These are phyloP conservation scores for Eucalyptus sideroxylon DNA, from an alignment of 345 rosid genomes.

Conservation along the genomic window DNA sequence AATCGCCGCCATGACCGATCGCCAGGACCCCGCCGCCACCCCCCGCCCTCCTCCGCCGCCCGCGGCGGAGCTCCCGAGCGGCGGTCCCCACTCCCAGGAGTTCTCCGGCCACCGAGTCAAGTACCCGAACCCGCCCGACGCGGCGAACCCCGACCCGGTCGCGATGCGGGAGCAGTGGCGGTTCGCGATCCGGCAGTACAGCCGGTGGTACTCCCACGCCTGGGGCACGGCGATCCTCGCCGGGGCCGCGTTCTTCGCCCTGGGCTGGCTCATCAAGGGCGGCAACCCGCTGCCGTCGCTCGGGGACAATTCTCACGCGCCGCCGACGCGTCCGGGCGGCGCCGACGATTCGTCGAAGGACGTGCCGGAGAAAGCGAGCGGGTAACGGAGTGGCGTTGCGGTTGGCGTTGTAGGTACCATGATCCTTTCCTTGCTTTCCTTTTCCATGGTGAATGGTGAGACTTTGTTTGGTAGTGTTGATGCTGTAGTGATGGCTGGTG, in stretches of 20 bases:
- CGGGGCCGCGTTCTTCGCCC: slow-evolving; percentile 67
- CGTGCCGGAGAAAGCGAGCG: neutral
- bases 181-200: slow-evolving; percentile 64
- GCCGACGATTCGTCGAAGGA: neutral
- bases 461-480: neutral
- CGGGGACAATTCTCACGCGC: slow-evolving; percentile 2
- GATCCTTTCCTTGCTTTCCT: neutral
- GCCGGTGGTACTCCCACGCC: slow-evolving; percentile 76
- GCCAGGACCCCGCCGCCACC: neutral
- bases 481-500: neutral
- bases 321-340: neutral
- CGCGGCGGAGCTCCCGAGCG: neutral
- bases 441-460: neutral
- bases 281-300: slow-evolving; percentile 77
- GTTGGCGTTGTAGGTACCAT: neutral
- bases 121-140: slow-evolving; percentile 56
- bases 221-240: slow-evolving; percentile 94
- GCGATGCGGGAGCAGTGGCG: slow-evolving; percentile 84
- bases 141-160: slow-evolving; percentile 55
- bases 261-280: slow-evolving; percentile 86
- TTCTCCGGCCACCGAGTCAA: slow-evolving; percentile 26
- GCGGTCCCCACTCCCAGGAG: neutral
- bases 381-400: neutral
- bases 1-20: neutral
- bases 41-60: neutral